A percentile compares a stretch with the other conserved stretches of the same genome.
Evolutionary conservation across 1,284 basidiomycete species (phyloP).

Genomic region (Microstroma glucosiphilum): DNA sequence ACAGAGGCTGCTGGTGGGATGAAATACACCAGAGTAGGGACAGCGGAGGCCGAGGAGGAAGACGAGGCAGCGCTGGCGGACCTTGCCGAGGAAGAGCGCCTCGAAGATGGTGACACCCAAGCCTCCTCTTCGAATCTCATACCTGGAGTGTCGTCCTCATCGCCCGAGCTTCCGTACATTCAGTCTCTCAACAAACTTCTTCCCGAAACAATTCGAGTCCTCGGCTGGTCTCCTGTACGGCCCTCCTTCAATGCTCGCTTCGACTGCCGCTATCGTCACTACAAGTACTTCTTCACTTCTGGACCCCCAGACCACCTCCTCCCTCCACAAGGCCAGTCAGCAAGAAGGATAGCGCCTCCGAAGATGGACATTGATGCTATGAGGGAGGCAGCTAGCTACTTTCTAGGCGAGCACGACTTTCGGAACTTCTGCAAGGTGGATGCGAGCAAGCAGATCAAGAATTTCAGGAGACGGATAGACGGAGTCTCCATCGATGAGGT

Average conservation of each 20-base stretch:
- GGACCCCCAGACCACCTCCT: conserved; percentile 31
- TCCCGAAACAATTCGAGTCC: conserved; percentile 79
- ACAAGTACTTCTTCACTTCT: conserved; percentile 80
- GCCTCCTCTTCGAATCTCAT: not conserved
- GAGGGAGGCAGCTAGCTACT: conserved; percentile 65
- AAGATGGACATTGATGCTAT: conserved; percentile 57
- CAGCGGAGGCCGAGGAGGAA: not conserved
- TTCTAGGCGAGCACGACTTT: conserved; percentile 91
- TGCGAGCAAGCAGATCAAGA: conserved; percentile 81
- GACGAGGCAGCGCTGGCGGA: not conserved
- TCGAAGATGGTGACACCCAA: conserved; percentile 12
- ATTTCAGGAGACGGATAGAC: conserved; percentile 64
- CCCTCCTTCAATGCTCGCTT: conserved; percentile 78
- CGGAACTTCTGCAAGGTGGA: conserved; percentile 95
- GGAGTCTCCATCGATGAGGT: conserved; percentile 60
- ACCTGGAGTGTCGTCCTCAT: not conserved
- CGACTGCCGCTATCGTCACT: conserved; percentile 79
- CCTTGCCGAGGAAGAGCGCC: conserved; percentile 17
- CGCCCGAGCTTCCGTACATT: conserved; percentile 68
- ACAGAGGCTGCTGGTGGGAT: conserved; percentile 9
- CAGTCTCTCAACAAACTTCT: conserved; percentile 80
- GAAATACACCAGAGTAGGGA: not conserved
- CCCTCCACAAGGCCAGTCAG: conserved; percentile 5
- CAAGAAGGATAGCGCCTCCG: conserved; percentile 8
- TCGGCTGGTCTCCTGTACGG: conserved; percentile 89